Conservation (phyloP, 1,139 yeast genomes). For the Pneumocystis canis region DNA sequence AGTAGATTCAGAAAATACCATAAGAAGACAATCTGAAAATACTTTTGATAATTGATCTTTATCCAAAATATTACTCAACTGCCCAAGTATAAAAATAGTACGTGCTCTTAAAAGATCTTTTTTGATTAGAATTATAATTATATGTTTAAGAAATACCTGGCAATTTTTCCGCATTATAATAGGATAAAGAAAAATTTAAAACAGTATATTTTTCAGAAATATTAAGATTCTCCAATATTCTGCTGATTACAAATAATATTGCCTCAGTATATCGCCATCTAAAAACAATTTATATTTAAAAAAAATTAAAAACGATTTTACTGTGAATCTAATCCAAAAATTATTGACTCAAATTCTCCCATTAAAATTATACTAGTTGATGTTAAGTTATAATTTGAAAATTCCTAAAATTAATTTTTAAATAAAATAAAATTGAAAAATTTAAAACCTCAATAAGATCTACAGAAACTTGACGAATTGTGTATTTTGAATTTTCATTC, state of each 20-base stretch:
- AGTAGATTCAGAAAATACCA: not conserved
- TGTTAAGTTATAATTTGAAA: not conserved
- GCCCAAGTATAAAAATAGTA: not conserved
- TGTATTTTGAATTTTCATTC: not conserved
- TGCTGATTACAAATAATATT: not conserved
- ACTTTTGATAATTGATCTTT: not conserved
- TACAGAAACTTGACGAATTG: constrained; percentile 1
- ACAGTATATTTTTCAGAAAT: not conserved
- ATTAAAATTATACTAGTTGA: not conserved
- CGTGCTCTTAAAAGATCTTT: not conserved
- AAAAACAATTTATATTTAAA: not conserved
- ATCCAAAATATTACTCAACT: not conserved
- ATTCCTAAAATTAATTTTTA: not conserved
- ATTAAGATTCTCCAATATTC: not conserved
- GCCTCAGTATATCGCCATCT: not conserved
- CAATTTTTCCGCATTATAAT: not conserved
- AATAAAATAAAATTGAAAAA: not conserved
- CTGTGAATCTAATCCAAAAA: not conserved
- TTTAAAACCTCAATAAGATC: constrained; percentile 1
- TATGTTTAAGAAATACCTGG: not conserved
- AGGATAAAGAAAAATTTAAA: not conserved
- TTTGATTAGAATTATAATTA: not conserved
- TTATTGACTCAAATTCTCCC: not conserved
- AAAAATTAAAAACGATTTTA: not conserved
- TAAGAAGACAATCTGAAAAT: not conserved